A percentile compares a stretch with the other conserved stretches of the same genome.
These are phyloP conservation scores for Russula sp. DNA, from an alignment of 768 basidiomycete genomes.

Conservation along the genomic window DNA sequence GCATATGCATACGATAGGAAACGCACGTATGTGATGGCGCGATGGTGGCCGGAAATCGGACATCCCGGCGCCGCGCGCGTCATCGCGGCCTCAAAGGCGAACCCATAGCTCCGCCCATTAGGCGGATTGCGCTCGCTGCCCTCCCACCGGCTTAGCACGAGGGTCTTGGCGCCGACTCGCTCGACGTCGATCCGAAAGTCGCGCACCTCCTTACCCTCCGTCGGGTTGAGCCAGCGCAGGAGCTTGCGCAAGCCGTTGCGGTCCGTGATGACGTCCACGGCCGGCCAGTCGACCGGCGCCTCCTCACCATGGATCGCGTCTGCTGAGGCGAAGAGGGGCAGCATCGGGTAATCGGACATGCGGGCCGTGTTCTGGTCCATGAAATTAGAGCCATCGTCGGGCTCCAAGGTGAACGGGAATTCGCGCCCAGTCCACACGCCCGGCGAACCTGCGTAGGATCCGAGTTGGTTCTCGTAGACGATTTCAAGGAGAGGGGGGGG, in stretches of 20 bases:
- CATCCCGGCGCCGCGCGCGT: conserved; percentile 45
- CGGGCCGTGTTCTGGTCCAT: conserved; percentile 53
- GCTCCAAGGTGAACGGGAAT: conserved; percentile 45
- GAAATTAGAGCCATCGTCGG: conserved; percentile 43
- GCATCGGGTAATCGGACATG: conserved; percentile 32
- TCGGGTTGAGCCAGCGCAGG: conserved; percentile 41
- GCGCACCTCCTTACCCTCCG: conserved; percentile 26
- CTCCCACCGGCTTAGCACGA: conserved; percentile 58
- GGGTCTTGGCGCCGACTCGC: conserved; percentile 47
- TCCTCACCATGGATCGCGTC: conserved; percentile 31
- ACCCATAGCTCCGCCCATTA: conserved; percentile 40
- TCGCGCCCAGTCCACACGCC: conserved; percentile 45
- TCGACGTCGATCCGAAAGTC: conserved; percentile 69
- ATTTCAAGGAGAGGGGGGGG: background rate
- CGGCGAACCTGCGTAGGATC: conserved; percentile 42
- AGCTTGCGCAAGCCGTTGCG: conserved; percentile 61
- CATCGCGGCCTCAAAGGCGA: conserved; percentile 53
- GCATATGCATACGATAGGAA: background rate
- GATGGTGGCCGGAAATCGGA: conserved; percentile 49
- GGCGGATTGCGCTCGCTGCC: conserved; percentile 27
- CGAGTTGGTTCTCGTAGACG: background rate
- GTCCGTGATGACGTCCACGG: conserved; percentile 47
- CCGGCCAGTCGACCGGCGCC: conserved; percentile 30
- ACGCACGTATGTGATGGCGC: conserved; percentile 57
- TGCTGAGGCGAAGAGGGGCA: conserved; percentile 56